Base-by-base conservation (phyloP, 1,139 yeast genomes). In the Taiozyma onychis region DNA sequence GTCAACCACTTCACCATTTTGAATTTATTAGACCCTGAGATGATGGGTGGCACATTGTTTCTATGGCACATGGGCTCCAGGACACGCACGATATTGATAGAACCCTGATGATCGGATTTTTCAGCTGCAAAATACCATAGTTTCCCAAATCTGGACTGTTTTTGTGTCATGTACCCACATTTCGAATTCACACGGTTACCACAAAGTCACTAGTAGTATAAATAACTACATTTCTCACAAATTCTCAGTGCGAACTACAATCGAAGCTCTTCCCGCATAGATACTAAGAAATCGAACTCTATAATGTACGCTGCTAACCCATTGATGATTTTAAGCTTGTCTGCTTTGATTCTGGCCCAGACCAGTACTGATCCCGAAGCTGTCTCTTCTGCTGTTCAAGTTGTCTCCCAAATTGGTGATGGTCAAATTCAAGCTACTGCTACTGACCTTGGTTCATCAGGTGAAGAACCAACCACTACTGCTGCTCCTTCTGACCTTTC, bases 391-490 rank as follows among this genome's bases (percentile, higher is more conserved):
- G 27, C 34, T 9, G 22, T 10, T 39, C 26, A 44, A 22, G 53
- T 44, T 35, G 44, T 50, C 21, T 49, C 58, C n/a, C 59, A 74
- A 70, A 51, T 79, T 77, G 42, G 48, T 26, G 62, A 59, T 45
- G 63, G 60, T 48, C 62, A 59, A 51, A 51, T 51, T 45, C 59
- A 59, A 52, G 61, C 59, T 27, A 51, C 59, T 28, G 49, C 41
- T 7, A 21, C 45, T 32, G 24, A 43, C 37, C 9, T 43, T 14
- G 51, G 32, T 22, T 34, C 26, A 32, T 27, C 46, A n/a, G 39
- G 14, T 13, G 51, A 45, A 14, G 50, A 39, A 34, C 18, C 48
- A 35, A 45, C 48, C 6, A 28, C 47, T 6, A 28, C 48, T 34
- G 28, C 41, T 24, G 26, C 26, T 34, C 18, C 45, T 10, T 39